Percentiles rank a stretch among this genome's conserved stretches.
Evolutionary conservation across 176 grass and related monocot genomes (phyloP).

Genomic region (Cenchrus americanus): DNA sequence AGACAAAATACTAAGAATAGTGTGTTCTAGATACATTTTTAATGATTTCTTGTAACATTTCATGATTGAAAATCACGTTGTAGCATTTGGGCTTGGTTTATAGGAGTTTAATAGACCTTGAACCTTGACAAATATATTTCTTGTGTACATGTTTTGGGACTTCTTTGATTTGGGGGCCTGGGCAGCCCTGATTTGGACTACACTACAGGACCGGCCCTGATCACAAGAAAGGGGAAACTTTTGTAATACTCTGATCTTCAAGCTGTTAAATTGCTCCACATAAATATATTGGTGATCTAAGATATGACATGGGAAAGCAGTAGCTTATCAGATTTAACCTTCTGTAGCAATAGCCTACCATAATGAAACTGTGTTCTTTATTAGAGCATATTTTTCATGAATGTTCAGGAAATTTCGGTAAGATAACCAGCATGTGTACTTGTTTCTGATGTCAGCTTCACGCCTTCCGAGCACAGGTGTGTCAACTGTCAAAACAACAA

Average conservation of each 20-base stretch:
- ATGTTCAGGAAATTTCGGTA: not conserved
- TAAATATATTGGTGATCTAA: not conserved
- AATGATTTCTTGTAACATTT: too few species aligned
- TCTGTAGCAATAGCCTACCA: not conserved
- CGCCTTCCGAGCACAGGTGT: constrained; percentile 75
- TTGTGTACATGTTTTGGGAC: too few species aligned
- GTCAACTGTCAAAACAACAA: constrained; percentile 93
- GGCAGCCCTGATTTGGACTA: too few species aligned
- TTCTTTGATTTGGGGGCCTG: too few species aligned
- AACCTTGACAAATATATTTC: too few species aligned
- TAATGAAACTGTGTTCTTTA: not conserved
- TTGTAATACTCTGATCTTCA: not conserved
- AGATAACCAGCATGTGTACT: constrained; percentile 37
- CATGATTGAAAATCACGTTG: too few species aligned
- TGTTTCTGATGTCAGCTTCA: constrained; percentile 88
- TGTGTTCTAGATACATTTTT: too few species aligned
- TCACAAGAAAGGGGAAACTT: not conserved
- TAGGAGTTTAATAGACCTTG: too few species aligned
- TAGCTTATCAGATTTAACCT: constrained; percentile 2
- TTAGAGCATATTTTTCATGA: not conserved
- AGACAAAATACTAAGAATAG: too few species aligned
- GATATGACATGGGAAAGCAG: not conserved
- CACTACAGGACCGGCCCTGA: too few species aligned
- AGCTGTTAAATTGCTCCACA: not conserved
- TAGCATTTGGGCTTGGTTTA: too few species aligned